Evolutionary conservation across 164 flowering plant species (phyloP).

Genomic region (Euptelea pleiosperma): DNA sequence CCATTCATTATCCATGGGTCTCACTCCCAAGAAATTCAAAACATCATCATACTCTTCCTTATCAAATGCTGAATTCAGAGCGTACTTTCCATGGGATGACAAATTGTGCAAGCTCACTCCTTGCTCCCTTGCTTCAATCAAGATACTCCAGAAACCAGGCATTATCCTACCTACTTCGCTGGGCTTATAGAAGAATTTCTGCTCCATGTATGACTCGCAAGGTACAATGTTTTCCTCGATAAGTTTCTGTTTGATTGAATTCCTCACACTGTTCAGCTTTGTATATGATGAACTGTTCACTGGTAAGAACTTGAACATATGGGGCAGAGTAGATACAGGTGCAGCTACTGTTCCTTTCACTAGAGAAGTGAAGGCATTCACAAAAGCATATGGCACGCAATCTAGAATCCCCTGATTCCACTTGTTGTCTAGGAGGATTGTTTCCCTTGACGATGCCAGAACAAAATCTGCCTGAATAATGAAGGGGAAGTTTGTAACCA

Average conservation of each 20-base stretch:
- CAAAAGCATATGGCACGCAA: constrained; percentile 49
- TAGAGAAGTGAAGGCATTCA: constrained; percentile 41
- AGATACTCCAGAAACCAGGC: constrained; percentile 25
- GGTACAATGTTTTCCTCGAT: constrained; percentile 22
- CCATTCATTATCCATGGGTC: constrained; percentile 41
- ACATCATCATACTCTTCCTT: constrained; percentile 23
- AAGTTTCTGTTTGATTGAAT: constrained; percentile 35
- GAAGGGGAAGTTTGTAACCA: constrained; percentile 62
- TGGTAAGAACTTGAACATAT: constrained; percentile 42
- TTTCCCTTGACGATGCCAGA: constrained; percentile 52
- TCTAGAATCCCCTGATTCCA: constrained; percentile 64
- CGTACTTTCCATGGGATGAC: constrained; percentile 21
- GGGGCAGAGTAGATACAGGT: constrained; percentile 33
- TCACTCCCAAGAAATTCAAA: constrained; percentile 38
- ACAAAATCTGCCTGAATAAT: constrained; percentile 49
- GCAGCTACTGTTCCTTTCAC: constrained; percentile 36
- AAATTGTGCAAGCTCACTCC: constrained; percentile 28
- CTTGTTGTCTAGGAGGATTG: constrained; percentile 37
- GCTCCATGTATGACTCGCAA: constrained; percentile 18
- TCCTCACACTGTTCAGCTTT: constrained; percentile 38
- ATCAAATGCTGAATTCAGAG: constrained; percentile 30
- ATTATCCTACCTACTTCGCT: constrained; percentile 23
- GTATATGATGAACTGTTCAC: constrained; percentile 29
- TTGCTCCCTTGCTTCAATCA: constrained; percentile 23
- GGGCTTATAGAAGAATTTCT: constrained; percentile 22